Evolutionary conservation across 352 stramenopile species (phyloP).

Genomic region (Globisporangium takayamanum): DNA sequence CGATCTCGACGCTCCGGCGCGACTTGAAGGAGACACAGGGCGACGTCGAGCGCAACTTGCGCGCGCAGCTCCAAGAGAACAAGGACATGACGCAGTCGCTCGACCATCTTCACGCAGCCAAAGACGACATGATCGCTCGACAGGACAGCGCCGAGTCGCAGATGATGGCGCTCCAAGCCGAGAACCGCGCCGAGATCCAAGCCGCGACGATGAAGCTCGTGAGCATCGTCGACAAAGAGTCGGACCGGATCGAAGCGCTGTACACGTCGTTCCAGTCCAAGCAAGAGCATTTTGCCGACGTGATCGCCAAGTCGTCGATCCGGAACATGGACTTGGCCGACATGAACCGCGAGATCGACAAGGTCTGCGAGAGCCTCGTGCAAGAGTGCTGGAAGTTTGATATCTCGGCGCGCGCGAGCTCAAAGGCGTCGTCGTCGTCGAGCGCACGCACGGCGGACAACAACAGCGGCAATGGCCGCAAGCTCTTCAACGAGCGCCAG

Average conservation of each 20-base stretch:
- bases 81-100: conserved; percentile 32
- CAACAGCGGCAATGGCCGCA: conserved; percentile 35
- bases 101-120: conserved; percentile 31
- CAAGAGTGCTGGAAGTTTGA: conserved; percentile 86
- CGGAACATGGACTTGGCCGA: conserved; percentile 77
- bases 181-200: conserved; percentile 74
- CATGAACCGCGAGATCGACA: conserved; percentile 78
- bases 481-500: conserved; percentile 78
- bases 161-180: conserved; percentile 59
- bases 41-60: conserved; percentile 51
- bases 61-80: conserved; percentile 52
- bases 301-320: conserved; percentile 67
- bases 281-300: conserved; percentile 74
- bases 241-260: conserved; percentile 68
- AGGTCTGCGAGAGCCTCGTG: conserved; percentile 73
- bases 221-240: conserved; percentile 74
- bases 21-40: conserved; percentile 55
- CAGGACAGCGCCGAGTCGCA: conserved; percentile 56
- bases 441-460: conserved; percentile 31
- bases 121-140: conserved; percentile 41
- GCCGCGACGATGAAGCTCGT: conserved; percentile 52
- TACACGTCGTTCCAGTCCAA: conserved; percentile 78
- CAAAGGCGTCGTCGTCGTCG: conserved; percentile 14
- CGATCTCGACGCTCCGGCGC: conserved; percentile 43
- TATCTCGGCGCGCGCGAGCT: conserved; percentile 61